Evolutionary conservation across 495 filamentous ascomycete species (phyloP).

Genomic region (Aspergillus campestris): DNA sequence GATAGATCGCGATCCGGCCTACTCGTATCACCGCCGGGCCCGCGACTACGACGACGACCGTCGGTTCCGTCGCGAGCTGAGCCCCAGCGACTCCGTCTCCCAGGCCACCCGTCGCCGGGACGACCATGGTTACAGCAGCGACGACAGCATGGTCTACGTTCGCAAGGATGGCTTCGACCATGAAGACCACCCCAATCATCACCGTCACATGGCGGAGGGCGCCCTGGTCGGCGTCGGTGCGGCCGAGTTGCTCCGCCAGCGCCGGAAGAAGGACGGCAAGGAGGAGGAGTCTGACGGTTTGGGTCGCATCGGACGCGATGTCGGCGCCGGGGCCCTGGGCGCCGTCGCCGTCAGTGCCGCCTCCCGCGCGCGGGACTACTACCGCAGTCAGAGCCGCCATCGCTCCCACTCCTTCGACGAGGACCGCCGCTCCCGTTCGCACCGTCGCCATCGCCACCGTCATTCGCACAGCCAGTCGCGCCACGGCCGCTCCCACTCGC

Average conservation of each 20-base stretch:
- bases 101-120: conserved; percentile 35
- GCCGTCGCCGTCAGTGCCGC: conserved; percentile 73
- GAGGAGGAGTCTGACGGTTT: conserved; percentile 48
- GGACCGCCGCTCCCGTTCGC: conserved; percentile 32
- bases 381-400: conserved; percentile 53
- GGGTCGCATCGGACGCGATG: conserved; percentile 60
- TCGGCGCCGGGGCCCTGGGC: conserved; percentile 75
- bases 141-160: conserved; percentile 57
- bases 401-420: conserved; percentile 44
- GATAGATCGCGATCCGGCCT: conserved; percentile 44
- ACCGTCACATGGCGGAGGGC: conserved; percentile 79
- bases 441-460: conserved; percentile 27
- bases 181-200: conserved; percentile 54
- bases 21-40: conserved; percentile 56
- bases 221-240: conserved; percentile 71
- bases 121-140: conserved; percentile 46
- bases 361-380: conserved; percentile 62
- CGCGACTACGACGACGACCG: conserved; percentile 49
- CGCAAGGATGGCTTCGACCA: conserved; percentile 48
- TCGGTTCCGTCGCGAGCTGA: conserved; percentile 46
- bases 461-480: conserved; percentile 30
- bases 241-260: conserved; percentile 64
- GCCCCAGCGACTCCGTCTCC: conserved; percentile 51
- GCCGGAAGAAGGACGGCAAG: conserved; percentile 46
- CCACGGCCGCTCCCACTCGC: conserved; percentile 45